A percentile compares a stretch with the other conserved stretches of the same genome.
Evolutionary conservation across 768 basidiomycete genomes (phyloP).

Genomic region (Termitomyces titanicus): DNA sequence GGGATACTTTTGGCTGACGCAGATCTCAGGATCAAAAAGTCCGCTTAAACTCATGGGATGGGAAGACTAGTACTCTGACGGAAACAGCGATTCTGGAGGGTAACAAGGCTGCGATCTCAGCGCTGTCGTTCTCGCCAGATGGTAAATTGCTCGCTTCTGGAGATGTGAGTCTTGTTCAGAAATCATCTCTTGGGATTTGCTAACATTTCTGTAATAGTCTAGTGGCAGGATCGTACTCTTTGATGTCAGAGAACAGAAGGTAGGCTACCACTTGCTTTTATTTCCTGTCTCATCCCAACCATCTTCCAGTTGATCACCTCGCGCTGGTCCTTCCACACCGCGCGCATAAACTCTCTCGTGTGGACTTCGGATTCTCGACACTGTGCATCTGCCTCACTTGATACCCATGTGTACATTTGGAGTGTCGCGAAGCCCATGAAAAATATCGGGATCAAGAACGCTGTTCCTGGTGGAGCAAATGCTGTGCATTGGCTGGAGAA

Average conservation of each 20-base stretch:
- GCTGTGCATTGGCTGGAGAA: conserved; percentile 74
- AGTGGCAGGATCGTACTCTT: conserved; percentile 79
- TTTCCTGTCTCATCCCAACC: neutral
- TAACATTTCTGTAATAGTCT: conserved; percentile 43
- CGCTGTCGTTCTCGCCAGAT: conserved; percentile 78
- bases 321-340: conserved; percentile 86
- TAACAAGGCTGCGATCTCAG: conserved; percentile 67
- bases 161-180: conserved; percentile 56
- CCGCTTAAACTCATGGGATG: conserved; percentile 70
- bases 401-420: conserved; percentile 91
- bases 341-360: conserved; percentile 71
- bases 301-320: conserved; percentile 54
- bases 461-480: conserved; percentile 80
- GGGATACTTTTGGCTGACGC: neutral
- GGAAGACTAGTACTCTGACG: conserved; percentile 52
- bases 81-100: conserved; percentile 58
- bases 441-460: conserved; percentile 83
- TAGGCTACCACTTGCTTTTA: conserved; percentile 19
- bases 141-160: conserved; percentile 75
- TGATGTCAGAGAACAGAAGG: conserved; percentile 64
- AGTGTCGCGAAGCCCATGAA: conserved; percentile 65
- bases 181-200: neutral
- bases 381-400: conserved; percentile 86
- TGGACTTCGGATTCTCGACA: conserved; percentile 75
- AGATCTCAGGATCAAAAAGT: conserved; percentile 67